These are phyloP conservation scores for Pisolithus sp. DNA, from an alignment of 768 basidiomycete species.

Conservation along the genomic window DNA sequence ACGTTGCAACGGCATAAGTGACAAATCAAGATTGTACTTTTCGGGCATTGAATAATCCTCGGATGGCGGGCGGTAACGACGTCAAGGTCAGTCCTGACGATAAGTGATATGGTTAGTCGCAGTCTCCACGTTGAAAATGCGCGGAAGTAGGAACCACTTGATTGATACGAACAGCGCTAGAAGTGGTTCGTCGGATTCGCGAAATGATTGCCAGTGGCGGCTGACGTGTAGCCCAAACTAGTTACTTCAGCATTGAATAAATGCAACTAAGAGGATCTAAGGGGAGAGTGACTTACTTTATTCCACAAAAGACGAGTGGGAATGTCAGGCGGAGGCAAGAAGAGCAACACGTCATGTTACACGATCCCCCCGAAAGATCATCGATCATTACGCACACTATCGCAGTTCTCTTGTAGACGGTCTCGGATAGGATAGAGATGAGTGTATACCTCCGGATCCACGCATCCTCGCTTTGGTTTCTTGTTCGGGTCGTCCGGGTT, in stretches of 20 bases:
- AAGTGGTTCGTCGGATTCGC: conserved; percentile 79
- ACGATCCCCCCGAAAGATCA: conserved; percentile 31
- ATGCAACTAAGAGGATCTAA: background rate
- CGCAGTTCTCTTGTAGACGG: conserved; percentile 51
- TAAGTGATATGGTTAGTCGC: background rate
- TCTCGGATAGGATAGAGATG: conserved; percentile 43
- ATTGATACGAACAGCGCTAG: conserved; percentile 63
- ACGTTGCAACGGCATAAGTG: conserved; percentile 31
- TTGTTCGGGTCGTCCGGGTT: conserved; percentile 6
- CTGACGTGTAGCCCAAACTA: conserved; percentile 66
- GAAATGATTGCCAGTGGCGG: conserved; percentile 75
- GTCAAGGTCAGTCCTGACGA: conserved; percentile 51
- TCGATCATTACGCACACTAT: conserved; percentile 49
- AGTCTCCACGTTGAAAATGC: background rate
- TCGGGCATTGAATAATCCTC: conserved; percentile 59
- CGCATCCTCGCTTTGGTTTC: conserved; percentile 38
- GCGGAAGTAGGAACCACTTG: conserved; percentile 37
- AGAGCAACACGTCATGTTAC: background rate
- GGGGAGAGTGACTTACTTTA: conserved; percentile 58
- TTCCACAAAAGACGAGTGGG: conserved; percentile 77
- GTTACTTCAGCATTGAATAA: background rate
- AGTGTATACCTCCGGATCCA: conserved; percentile 45
- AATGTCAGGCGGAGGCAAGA: background rate
- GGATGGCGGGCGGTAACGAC: conserved; percentile 42
- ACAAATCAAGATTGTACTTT: conserved; percentile 57